Percentiles rank a stretch among this genome's conserved stretches.
Evolutionary conservation across 441 rosid species (phyloP).

Genomic region (Macaranga tanarius): DNA sequence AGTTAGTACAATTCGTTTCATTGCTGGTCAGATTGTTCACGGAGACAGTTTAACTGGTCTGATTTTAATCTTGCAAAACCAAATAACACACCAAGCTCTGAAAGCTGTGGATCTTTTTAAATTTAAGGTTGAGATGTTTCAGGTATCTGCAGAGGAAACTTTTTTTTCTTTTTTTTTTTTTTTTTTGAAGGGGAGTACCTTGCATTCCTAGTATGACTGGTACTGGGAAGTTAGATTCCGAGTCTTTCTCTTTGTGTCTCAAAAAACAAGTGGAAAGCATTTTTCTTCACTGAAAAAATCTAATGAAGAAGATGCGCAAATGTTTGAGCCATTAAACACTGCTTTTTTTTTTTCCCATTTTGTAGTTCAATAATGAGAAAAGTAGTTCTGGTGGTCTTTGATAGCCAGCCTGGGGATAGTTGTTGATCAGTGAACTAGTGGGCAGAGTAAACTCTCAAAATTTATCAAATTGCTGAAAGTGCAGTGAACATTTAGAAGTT

Average conservation of each 20-base stretch:
- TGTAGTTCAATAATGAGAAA: not conserved
- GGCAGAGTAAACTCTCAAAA: not conserved
- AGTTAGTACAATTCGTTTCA: slow-evolving; percentile 56
- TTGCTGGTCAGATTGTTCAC: slow-evolving; percentile 54
- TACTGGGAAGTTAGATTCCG: not conserved
- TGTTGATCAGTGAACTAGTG: not conserved
- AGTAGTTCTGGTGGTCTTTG: not conserved
- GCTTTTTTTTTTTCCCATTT: not conserved
- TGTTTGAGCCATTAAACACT: not conserved
- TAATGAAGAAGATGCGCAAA: not conserved
- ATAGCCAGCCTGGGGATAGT: not conserved
- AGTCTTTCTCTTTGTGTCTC: not conserved
- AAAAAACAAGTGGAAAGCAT: not conserved
- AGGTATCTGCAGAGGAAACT: slow-evolving; percentile 39
- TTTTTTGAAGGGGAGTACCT: too few relatives aligned
- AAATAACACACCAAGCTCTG: slow-evolving; percentile 70
- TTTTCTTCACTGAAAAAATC: not conserved
- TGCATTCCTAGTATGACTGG: not conserved
- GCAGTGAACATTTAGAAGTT: not conserved
- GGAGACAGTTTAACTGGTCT: slow-evolving; percentile 61
- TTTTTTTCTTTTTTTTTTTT: too few relatives aligned
- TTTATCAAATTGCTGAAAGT: not conserved
- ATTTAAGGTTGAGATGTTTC: slow-evolving; percentile 82
- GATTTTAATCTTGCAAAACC: slow-evolving; percentile 67
- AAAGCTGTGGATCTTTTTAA: slow-evolving; percentile 70